A percentile compares a stretch with the other conserved stretches of the same genome.
Conservation (phyloP, 306 rosid species). For the Trifolium pratense region DNA sequence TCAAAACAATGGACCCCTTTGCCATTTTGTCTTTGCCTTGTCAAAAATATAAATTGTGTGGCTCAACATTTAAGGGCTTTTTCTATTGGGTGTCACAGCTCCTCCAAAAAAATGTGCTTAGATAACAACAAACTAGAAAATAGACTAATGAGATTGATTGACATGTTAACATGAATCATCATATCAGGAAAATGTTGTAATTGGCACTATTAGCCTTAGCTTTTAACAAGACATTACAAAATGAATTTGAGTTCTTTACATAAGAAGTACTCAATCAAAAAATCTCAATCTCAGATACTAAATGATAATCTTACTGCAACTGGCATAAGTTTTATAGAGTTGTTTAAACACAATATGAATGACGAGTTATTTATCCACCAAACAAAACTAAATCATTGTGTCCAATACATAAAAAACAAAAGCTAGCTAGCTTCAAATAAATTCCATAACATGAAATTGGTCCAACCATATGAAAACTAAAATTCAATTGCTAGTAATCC, state of each 20-base stretch:
- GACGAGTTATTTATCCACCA: not conserved
- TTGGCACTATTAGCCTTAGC: not conserved
- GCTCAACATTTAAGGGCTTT: conserved; percentile 11
- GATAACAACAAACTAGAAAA: conserved; percentile 21
- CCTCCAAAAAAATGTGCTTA: not conserved
- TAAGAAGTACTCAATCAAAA: not conserved
- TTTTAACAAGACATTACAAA: not conserved
- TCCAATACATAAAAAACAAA: not conserved
- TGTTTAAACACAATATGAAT: not conserved
- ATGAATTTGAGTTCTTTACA: not conserved
- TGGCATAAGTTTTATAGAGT: not conserved
- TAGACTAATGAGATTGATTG: conserved; percentile 10
- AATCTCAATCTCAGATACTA: not conserved
- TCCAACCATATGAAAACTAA: conserved; percentile 5
- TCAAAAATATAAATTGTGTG: conserved; percentile 20
- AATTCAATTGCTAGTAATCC: conserved; percentile 11
- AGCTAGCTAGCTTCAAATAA: not conserved
- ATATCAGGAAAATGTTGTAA: not conserved
- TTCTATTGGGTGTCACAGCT: not conserved
- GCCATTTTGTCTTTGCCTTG: not conserved
- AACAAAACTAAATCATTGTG: not conserved
- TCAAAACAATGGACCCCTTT: conserved; percentile 12
- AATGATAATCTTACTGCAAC: not conserved
- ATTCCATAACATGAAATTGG: conserved; percentile 1
- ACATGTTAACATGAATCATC: not conserved